phyloP scores from a whole-genome alignment of 1,284 basidiomycete genomes.

The Malassezia obtusa region DNA sequence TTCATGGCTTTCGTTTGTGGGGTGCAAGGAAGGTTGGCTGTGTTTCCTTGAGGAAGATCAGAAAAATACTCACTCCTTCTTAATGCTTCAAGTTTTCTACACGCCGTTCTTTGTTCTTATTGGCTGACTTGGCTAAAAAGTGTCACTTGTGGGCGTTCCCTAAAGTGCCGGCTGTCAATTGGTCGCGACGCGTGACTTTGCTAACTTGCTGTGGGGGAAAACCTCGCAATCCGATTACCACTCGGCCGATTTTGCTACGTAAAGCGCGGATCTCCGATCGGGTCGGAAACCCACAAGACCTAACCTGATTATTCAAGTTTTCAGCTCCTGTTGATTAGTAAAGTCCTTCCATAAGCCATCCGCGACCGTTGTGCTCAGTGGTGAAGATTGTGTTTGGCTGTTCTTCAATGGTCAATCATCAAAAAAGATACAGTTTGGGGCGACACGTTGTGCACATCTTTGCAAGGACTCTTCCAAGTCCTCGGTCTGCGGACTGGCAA shows the following conservation, averaged over 20 bases:
- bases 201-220: too few relatives aligned
- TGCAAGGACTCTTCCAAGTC: neutral
- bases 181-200: too few relatives aligned
- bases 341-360: neutral
- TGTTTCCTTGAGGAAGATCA: neutral
- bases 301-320: too few relatives aligned
- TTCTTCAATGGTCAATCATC: constrained; percentile 20
- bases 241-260: too few relatives aligned
- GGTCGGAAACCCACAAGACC: too few relatives aligned
- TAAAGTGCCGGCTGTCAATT: too few relatives aligned
- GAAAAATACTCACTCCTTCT: neutral
- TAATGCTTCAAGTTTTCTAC: neutral
- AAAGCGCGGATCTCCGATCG: too few relatives aligned
- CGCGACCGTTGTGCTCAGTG: constrained; percentile 32
- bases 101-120: too few relatives aligned
- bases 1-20: neutral
- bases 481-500: neutral
- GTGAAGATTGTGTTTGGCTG: constrained; percentile 20
- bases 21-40: neutral
- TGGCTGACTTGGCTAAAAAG: too few relatives aligned
- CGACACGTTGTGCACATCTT: constrained; percentile 20
- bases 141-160: too few relatives aligned
- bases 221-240: too few relatives aligned
- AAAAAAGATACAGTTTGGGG: constrained; percentile 19
- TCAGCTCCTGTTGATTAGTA: constrained; percentile 55